Base-by-base conservation (phyloP, 768 basidiomycete species). In the Tulasnella sp. region DNA sequence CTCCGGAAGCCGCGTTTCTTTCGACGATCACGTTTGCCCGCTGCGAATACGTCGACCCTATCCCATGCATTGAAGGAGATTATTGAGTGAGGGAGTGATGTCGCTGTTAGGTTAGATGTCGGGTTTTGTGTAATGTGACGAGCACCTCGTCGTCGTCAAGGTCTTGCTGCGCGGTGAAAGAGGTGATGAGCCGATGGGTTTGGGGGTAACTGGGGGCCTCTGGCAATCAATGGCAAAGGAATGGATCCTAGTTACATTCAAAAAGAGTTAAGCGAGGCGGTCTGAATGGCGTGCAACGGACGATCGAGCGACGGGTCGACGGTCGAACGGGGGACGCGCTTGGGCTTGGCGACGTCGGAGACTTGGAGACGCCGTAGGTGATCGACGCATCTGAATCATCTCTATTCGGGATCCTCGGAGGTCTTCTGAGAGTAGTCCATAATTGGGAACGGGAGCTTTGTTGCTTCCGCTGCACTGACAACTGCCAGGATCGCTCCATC, bases 141-240 rank as follows among this genome's bases (percentile, higher is more conserved):
- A 54, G 54, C 54, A 54, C 54, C 18, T n/a, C 11, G 24, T 28
- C 2, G 64, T 69, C 64, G 64, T 54, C 54, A 54, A 54, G 54
- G 54, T 54, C 54, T n/a, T 54, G 24, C 46, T 14, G 22, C 5
- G 22, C 1, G 24, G 54, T 8, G 24, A 22, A 54, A 54, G n/a
- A 11, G 50, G 16, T 24, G 16, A 50, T 24, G 50, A 50, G 50
- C 12, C 50, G 50, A 22, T 50, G 1, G 50, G 16, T 46, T 46
- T 11, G 54, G 54, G 54, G 54, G 54, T 54, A 54, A 54, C 54
- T 54, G 54, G 54, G 54, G 54, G 54, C 54, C 54, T 54, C 54
- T 54, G 6, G 54, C n/a, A 8, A 5, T n/a, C 54, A 54, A 54
- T 7, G n/a, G 46, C 16, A n/a, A n/a, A n/a, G n/a, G 54, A 24